Evolutionary conservation across 2,329 filamentous ascomycete genomes (phyloP).

Genomic region (Pseudocercospora cruenta): DNA sequence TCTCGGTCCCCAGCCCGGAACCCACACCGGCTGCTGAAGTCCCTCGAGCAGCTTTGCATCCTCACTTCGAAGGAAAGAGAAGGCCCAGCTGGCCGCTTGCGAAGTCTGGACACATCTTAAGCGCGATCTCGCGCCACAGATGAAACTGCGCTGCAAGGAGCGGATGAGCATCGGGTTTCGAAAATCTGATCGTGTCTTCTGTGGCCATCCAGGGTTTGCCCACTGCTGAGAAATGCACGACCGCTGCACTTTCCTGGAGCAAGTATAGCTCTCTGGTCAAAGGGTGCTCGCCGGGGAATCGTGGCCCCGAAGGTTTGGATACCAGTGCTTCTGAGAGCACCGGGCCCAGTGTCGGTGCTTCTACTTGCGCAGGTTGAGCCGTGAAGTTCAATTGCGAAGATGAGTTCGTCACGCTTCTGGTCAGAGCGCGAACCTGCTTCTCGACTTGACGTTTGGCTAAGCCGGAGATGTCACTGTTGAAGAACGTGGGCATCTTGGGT

Average conservation of each 20-base stretch:
- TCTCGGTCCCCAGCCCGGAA: no score
- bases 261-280: conserved; percentile 26
- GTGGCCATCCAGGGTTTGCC: conserved; percentile 35
- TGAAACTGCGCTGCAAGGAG: conserved; percentile 32
- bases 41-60: no score
- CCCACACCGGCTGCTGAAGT: no score
- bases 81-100: not conserved
- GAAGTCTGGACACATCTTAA: conserved; percentile 11
- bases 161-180: conserved; percentile 33
- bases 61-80: not conserved
- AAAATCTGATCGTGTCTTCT: conserved; percentile 7
- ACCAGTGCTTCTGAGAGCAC: not conserved
- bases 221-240: conserved; percentile 36
- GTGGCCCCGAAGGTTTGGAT: not conserved
- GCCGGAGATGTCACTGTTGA: not conserved
- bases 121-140: conserved; percentile 31
- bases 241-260: conserved; percentile 28
- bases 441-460: not conserved
- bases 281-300: conserved; percentile 26
- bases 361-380: not conserved
- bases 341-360: not conserved
- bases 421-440: not conserved
- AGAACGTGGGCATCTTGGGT: not conserved
- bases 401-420: not conserved
- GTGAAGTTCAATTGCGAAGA: not conserved